Evolutionary conservation across 2,329 filamentous ascomycete genomes (phyloP), one percentile per base, ranked within the genome.

Genomic region (Amauroascus niger): DNA sequence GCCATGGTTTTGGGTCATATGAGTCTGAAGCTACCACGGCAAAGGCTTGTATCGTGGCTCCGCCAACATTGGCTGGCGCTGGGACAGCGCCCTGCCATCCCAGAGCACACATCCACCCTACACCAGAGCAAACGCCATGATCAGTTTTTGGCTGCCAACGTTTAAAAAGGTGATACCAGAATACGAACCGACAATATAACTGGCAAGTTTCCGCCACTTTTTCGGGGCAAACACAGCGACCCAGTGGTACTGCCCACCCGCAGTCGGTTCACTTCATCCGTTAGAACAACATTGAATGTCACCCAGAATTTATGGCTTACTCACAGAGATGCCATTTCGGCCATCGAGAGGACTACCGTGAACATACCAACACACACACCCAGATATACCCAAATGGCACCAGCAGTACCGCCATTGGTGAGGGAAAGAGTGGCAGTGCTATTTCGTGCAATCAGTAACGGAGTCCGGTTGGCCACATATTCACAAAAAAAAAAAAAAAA

Each of bases 11-110:
- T 11, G 60, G 62, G 1, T 50, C 52, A 46, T 68, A 68, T 14
- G 59, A 55, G 24, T 63, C 57, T 11, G 57, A 52, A 33, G 67
- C 62, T 14, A 67, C 54, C 26, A 65, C 61, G 26, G 69, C 64
- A 6, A 69, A 50, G 22, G 63, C 62, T 52, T 68, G 67, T 33
- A 65, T 61, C 32, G 70, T 61, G 6, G 69, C 67, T 6, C 59
- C 64, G 6, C 59, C 63, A 8, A 63, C 55, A 53, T 62, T 66
- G 16, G 59, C 62, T 43, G 58, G 55, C 35, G 56, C 60, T 13
- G 60, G 60, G 2, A 63, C 63, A 20, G 60, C 60, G 13, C 52
- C 53, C 20, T 66, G 60, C 65, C 66, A 64, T 41, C 65, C 62
- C 40, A 65, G 55, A 44, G 65, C 63, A 32, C 60, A 57, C 41